These are phyloP conservation scores for Herpetospermum pedunculosum DNA, from an alignment of 306 rosid genomes.

Conservation along the genomic window DNA sequence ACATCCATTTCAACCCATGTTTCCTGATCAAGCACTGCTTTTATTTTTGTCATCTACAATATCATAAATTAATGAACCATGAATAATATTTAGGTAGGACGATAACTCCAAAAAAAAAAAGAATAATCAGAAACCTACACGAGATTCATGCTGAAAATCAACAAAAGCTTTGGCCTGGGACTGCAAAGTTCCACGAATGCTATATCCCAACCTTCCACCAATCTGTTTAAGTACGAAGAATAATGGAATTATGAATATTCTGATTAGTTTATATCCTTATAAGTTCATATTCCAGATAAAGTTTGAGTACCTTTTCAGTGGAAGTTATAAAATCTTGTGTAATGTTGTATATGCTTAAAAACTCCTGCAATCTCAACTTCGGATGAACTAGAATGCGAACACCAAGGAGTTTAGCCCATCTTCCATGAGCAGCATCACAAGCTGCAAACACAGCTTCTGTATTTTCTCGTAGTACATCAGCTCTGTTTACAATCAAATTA, in stretches of 20 bases:
- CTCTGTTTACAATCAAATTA: constrained; percentile 68
- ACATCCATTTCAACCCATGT: constrained; percentile 99
- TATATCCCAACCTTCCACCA: constrained; percentile 98
- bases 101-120: constrained; percentile 6
- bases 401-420: constrained; percentile 99
- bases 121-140: constrained; percentile 39
- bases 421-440: constrained; percentile 99
- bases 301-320: constrained; percentile 63
- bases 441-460: constrained; percentile 99
- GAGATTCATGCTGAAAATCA: constrained; percentile 97
- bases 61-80: constrained; percentile 20
- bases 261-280: constrained; percentile 3
- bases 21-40: constrained; percentile 96
- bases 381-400: constrained; percentile 96
- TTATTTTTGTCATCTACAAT: constrained; percentile 78
- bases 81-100: background rate
- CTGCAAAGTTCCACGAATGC: constrained; percentile 95
- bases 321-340: constrained; percentile 90
- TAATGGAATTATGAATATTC: constrained; percentile 16
- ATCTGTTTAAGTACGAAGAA: constrained; percentile 44
- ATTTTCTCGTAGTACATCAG: constrained; percentile 98
- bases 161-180: constrained; percentile 98
- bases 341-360: constrained; percentile 62
- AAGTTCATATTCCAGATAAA: constrained; percentile 11
- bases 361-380: constrained; percentile 87